Evolutionary conservation across 352 stramenopile species (phyloP).

Genomic region (Phytophthora cactorum): DNA sequence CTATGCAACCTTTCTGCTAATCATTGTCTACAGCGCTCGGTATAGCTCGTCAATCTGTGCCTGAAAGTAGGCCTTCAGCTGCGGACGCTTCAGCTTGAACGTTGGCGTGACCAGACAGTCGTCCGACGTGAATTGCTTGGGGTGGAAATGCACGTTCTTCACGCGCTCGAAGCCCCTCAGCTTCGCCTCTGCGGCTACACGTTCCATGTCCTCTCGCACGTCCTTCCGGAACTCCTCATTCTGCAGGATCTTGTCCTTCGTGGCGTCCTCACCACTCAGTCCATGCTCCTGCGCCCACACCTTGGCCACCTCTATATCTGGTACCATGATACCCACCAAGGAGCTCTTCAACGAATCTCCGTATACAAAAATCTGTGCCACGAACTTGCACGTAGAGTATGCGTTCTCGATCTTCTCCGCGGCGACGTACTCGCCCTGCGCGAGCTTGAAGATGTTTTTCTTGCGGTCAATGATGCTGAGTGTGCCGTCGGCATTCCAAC

Average conservation of each 20-base stretch:
- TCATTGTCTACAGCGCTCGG: slow-evolving; percentile 15
- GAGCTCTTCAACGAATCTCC: slow-evolving; percentile 94
- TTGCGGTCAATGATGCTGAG: slow-evolving; percentile 88
- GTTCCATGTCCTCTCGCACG: slow-evolving; percentile 27
- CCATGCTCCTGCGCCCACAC: slow-evolving; percentile 42
- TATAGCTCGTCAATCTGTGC: slow-evolving; percentile 60
- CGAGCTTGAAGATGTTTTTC: slow-evolving; percentile 94
- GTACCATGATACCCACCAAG: slow-evolving; percentile 93
- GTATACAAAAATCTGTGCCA: slow-evolving; percentile 94
- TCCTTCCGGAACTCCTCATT: slow-evolving; percentile 55
- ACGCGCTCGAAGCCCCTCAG: slow-evolving; percentile 92
- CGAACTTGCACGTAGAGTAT: slow-evolving; percentile 88
- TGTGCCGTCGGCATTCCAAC: slow-evolving; percentile 91
- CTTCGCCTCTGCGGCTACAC: slow-evolving; percentile 43
- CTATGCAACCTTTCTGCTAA: too few relatives aligned
- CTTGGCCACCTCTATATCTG: slow-evolving; percentile 49
- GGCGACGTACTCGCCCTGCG: slow-evolving; percentile 94
- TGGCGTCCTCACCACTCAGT: slow-evolving; percentile 26
- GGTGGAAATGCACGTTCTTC: slow-evolving; percentile 81
- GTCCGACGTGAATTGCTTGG: slow-evolving; percentile 81
- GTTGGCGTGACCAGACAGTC: slow-evolving; percentile 93
- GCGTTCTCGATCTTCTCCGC: slow-evolving; percentile 96
- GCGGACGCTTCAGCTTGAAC: slow-evolving; percentile 92
- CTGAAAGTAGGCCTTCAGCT: slow-evolving; percentile 62
- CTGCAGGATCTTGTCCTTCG: slow-evolving; percentile 30